A percentile compares a stretch with the other conserved stretches of the same genome.
phyloP scores from a whole-genome alignment of 306 rosid genomes.

The Hippophae tibetana region DNA sequence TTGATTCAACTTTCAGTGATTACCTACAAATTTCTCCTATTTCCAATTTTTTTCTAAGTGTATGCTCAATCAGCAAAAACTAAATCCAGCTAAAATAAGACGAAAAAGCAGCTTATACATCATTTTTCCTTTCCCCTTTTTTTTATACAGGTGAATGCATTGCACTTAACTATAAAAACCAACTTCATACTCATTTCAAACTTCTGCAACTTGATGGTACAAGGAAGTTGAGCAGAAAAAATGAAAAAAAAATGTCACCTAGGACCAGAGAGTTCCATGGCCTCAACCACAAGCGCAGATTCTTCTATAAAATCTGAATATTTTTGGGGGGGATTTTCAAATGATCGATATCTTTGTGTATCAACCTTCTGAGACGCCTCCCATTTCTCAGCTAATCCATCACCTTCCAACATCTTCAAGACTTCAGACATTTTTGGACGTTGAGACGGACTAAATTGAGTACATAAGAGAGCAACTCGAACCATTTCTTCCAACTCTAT shows the following conservation, averaged over 20 bases:
- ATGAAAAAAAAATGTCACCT: constrained; percentile 49
- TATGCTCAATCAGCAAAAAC: constrained; percentile 14
- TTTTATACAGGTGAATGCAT: constrained; percentile 48
- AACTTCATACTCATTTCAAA: constrained; percentile 21
- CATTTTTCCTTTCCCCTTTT: constrained; percentile 23
- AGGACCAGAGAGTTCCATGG: constrained; percentile 99
- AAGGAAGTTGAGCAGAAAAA: constrained; percentile 13
- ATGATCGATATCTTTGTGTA: constrained; percentile 50
- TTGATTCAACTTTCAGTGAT: background rate
- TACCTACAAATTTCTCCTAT: constrained; percentile 10
- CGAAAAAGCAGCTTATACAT: constrained; percentile 34
- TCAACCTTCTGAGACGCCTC: constrained; percentile 80
- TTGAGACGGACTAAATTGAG: constrained; percentile 80
- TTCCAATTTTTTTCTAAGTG: constrained; percentile 18
- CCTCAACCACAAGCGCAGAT: constrained; percentile 83
- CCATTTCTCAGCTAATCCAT: constrained; percentile 97
- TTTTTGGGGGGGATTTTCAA: constrained; percentile 62
- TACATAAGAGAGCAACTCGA: constrained; percentile 82
- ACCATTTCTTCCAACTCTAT: constrained; percentile 89
- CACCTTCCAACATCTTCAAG: constrained; percentile 92
- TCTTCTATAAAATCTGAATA: constrained; percentile 89
- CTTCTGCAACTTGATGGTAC: constrained; percentile 18
- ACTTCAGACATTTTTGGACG: constrained; percentile 96
- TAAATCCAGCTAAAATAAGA: background rate
- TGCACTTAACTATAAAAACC: constrained; percentile 49